These are phyloP conservation scores for Oehlia diaphana DNA, from an alignment of 192 early-diverging fungal species.

Conservation along the genomic window DNA sequence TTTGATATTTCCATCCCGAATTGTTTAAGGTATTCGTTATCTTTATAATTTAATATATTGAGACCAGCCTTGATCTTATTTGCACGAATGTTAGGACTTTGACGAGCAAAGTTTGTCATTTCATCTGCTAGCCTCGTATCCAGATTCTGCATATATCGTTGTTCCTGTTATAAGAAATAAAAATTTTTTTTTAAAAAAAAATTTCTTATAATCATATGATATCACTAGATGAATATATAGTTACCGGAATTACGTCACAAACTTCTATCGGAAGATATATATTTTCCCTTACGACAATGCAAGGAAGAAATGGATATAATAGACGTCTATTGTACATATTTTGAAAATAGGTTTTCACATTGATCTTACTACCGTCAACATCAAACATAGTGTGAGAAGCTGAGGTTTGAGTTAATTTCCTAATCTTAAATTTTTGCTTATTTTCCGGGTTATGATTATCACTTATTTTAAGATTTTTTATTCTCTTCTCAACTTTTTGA, in stretches of 20 bases:
- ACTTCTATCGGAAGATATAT: constrained; percentile 87
- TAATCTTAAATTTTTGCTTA: constrained; percentile 67
- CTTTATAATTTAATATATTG: constrained; percentile 59
- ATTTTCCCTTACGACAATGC: constrained; percentile 70
- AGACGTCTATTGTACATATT: constrained; percentile 30
- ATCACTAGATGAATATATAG: too few relatives aligned
- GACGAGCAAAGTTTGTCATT: constrained; percentile 65
- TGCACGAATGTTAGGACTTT: constrained; percentile 21
- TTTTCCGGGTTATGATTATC: too few relatives aligned
- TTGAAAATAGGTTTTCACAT: constrained; percentile 24
- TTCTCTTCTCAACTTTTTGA: constrained; percentile 41
- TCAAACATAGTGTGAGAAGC: constrained; percentile 40
- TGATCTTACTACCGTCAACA: too few relatives aligned
- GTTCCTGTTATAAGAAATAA: constrained; percentile 50
- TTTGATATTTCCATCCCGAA: constrained; percentile 72
- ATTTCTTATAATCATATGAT: too few relatives aligned
- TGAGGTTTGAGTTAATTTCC: constrained; percentile 62
- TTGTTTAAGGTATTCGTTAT: constrained; percentile 69
- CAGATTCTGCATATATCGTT: constrained; percentile 74
- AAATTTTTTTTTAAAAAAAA: too few relatives aligned
- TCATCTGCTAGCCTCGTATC: constrained; percentile 85
- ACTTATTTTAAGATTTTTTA: too few relatives aligned
- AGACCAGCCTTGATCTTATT: constrained; percentile 77
- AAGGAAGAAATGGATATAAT: constrained; percentile 71
- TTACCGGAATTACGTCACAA: constrained; percentile 47